Base-by-base conservation (phyloP, 495 filamentous ascomycete genomes). In the Baudoinia panamericana region DNA sequence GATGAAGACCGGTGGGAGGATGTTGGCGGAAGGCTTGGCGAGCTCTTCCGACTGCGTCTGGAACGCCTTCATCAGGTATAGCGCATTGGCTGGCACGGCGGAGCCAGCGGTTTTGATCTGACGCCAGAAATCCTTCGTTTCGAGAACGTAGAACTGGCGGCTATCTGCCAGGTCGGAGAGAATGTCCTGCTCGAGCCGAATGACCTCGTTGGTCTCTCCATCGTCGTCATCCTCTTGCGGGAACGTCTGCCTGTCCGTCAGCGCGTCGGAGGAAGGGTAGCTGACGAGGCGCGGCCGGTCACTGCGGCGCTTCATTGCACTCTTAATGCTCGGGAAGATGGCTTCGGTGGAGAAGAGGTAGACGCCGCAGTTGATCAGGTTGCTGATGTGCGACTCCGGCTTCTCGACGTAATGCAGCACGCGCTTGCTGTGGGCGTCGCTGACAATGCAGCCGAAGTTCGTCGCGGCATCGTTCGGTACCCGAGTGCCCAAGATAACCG, bases 361-460 rank as follows among this genome's bases (percentile, higher is more conserved):
- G 45, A 99, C 92, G 41, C 90, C 90, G 61, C 90, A 96, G 70
- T 99, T 99, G 72, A 99, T 99, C 35, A 99, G 70, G 61, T 96
- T 95, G 42, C 83, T 92, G 62, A 99, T 96, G 63, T 94, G 83
- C 33, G 83, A 90, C 62, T 99, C 90, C 44, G 90, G 90, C 69
- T 96, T 96, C 72, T 99, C 90, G 61, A 99, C 90, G 64, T 99
- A 99, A 68, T 99, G 90, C 31, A 95, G 78, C 33, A 99, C 90
- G 35, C 87, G 84, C 61, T 87, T 86, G 54, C 84, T 94, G 63
- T 93, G 84, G 10, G 84, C 69, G 57, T 99, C 92, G 30, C 83
- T 87, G 18, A 99, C 90, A 48, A 99, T 93, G 70, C 90, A 99
- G 35, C 90, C 90, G 53, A 96, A 99, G 67, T 95, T 96, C 46